Percentiles rank a stretch among this genome's conserved stretches.
These are phyloP conservation scores for Pestalotiopsis sp. DNA, from an alignment of 2,329 filamentous ascomycete species.

Conservation along the genomic window DNA sequence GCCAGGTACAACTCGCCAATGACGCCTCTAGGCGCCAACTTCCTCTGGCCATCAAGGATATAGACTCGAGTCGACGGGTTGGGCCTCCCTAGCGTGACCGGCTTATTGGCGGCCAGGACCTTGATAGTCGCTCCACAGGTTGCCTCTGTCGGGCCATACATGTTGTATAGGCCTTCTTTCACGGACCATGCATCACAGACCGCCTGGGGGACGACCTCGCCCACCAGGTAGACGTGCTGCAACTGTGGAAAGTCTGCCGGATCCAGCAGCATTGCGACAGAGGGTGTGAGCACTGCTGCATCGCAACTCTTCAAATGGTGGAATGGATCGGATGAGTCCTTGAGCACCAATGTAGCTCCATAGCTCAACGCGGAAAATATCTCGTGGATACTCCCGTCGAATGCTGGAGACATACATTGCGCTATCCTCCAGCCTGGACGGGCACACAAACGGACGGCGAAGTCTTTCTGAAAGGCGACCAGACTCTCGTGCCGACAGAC, in stretches of 20 bases:
- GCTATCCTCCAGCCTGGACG: conserved; percentile 34
- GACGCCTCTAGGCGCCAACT: conserved; percentile 31
- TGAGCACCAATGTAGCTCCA: conserved; percentile 39
- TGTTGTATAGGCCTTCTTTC: conserved; percentile 36
- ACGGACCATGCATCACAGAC: conserved; percentile 34
- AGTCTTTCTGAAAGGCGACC: conserved; percentile 35
- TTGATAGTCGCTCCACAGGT: conserved; percentile 39
- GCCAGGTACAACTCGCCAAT: conserved; percentile 44
- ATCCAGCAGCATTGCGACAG: conserved; percentile 33
- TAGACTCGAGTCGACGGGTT: conserved; percentile 38
- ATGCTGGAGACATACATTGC: conserved; percentile 43
- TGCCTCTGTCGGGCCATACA: conserved; percentile 45
- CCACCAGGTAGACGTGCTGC: conserved; percentile 35
- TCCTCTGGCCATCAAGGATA: conserved; percentile 33
- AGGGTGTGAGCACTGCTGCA: conserved; percentile 39
- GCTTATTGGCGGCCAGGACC: conserved; percentile 19
- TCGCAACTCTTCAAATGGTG: conserved; percentile 29
- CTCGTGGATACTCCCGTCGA: conserved; percentile 45
- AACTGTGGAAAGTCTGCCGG: conserved; percentile 32
- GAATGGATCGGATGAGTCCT: conserved; percentile 25
- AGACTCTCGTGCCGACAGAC: conserved; percentile 34
- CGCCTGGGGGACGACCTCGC: conserved; percentile 36
- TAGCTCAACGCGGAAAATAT: conserved; percentile 39
- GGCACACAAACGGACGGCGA: conserved; percentile 33
- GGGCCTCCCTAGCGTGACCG: conserved; percentile 38